phyloP scores from a whole-genome alignment of 2,329 filamentous ascomycete species.

The Aspergillus bombycis region DNA sequence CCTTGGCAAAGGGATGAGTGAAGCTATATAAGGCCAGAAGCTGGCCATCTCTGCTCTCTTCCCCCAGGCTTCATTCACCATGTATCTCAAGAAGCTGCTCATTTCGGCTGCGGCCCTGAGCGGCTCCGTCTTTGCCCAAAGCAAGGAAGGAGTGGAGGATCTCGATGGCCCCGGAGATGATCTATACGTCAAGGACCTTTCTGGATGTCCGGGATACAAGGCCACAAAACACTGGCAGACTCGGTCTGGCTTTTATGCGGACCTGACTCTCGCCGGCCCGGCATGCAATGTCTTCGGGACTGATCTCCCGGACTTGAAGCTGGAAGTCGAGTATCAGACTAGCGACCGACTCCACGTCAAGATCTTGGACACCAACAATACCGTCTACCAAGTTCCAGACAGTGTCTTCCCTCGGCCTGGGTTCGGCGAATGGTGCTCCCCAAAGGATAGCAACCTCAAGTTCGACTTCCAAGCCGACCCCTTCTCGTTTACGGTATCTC shows the following conservation, averaged over 20 bases:
- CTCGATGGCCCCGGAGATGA: not conserved
- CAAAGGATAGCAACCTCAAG: constrained; percentile 2
- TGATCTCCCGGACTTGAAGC: constrained; percentile 55
- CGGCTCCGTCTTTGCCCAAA: not conserved
- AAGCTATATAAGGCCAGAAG: not conserved
- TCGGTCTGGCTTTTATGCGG: constrained; percentile 51
- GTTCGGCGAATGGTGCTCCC: not conserved
- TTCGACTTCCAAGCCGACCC: not conserved
- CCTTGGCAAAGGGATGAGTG: not conserved
- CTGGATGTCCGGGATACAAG: not conserved
- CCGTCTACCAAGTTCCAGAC: not conserved
- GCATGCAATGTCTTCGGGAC: constrained; percentile 62
- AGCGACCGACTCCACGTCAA: constrained; percentile 66
- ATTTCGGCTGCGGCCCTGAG: not conserved
- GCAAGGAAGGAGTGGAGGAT: not conserved
- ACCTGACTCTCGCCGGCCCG: constrained; percentile 67
- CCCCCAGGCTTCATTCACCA: not conserved
- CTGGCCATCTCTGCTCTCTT: not conserved
- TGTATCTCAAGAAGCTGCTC: not conserved
- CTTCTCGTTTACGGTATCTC: constrained; percentile 44
- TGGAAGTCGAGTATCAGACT: constrained; percentile 61
- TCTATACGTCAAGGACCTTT: not conserved
- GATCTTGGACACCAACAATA: constrained; percentile 5
- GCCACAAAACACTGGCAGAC: not conserved
- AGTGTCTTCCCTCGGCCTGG: not conserved